A percentile compares a stretch with the other conserved stretches of the same genome.
Evolutionary conservation across 2,329 filamentous ascomycete species (phyloP).

Genomic region (Cladophialophora psammophila): DNA sequence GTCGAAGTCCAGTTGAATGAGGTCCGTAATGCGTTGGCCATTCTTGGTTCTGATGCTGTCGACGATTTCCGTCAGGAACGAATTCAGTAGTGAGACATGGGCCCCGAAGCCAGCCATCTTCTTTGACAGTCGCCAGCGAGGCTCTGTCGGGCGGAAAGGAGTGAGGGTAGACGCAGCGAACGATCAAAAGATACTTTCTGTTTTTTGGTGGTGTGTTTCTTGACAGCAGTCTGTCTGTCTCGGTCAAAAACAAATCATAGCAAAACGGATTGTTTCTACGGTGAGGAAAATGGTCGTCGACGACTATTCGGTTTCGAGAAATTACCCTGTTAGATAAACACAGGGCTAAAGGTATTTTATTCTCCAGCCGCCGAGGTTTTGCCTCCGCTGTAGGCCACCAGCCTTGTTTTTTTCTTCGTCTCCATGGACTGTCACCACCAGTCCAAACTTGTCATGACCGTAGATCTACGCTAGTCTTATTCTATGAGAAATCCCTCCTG

Average conservation of each 20-base stretch:
- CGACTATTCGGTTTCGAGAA: neutral
- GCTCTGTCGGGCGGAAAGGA: neutral
- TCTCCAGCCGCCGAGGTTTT: neutral
- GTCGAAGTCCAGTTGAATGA: conserved; percentile 40
- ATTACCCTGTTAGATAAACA: neutral
- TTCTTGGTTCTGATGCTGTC: conserved; percentile 33
- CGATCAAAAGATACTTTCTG: neutral
- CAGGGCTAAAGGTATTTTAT: neutral
- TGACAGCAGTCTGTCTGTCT: neutral
- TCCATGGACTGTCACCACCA: neutral
- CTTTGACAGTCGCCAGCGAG: neutral
- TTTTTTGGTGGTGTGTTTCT: neutral
- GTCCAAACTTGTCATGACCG: neutral
- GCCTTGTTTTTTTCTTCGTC: neutral
- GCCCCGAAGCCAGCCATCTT: conserved; percentile 29
- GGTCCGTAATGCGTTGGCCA: conserved; percentile 37
- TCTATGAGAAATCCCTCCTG: neutral
- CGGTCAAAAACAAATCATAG: neutral
- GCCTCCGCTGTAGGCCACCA: neutral
- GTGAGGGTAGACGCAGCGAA: neutral
- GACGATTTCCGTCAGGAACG: conserved; percentile 38
- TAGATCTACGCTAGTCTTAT: neutral
- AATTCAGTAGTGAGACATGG: conserved; percentile 30
- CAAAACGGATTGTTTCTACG: neutral
- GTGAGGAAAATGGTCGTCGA: neutral